These are phyloP conservation scores for Bonia amplexicaulis DNA, from an alignment of 176 grass and related monocot genomes.

Conservation along the genomic window DNA sequence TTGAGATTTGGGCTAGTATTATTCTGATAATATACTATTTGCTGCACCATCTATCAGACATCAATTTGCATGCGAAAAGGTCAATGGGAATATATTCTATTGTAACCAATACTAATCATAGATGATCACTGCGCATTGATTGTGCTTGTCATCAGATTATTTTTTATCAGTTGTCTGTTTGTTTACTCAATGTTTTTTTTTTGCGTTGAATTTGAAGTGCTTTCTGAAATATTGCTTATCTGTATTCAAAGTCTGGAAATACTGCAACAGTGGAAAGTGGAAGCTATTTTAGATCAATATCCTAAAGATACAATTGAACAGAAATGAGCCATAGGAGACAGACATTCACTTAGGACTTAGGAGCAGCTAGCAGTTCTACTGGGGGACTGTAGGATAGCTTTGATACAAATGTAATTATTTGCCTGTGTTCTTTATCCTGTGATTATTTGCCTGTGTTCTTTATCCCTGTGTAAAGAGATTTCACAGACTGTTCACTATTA, in stretches of 20 bases:
- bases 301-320: background rate
- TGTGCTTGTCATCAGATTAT: background rate
- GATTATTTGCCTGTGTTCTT: background rate
- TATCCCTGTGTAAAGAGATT: background rate
- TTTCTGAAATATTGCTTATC: background rate
- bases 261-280: background rate
- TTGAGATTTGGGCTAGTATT: background rate
- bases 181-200: background rate
- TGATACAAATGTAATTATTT: background rate
- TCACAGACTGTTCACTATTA: background rate
- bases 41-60: background rate
- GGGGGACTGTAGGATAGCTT: background rate
- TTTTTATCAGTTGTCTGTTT: slow-evolving; percentile 1
- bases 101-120: background rate
- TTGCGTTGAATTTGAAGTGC: background rate
- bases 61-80: background rate
- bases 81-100: slow-evolving; percentile 17
- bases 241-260: background rate
- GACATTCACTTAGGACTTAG: background rate
- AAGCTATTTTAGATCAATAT: background rate
- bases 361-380: background rate
- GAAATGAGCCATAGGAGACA: background rate
- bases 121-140: background rate
- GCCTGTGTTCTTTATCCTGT: background rate
- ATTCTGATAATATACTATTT: background rate